phyloP scores from a whole-genome alignment of 73 alveolate genomes.

The Paramecium primaurelia region DNA sequence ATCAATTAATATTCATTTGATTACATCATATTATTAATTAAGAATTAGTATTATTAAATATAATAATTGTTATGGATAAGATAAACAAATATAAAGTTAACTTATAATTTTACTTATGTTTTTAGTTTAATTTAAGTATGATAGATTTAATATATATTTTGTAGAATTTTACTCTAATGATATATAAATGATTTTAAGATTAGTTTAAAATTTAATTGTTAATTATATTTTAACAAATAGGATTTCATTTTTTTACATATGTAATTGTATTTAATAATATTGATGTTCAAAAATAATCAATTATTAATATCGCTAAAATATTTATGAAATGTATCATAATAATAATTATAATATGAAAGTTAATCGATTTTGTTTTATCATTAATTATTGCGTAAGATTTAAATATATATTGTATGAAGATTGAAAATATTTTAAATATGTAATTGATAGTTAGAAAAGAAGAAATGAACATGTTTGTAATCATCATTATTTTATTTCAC shows the following conservation, averaged over 20 bases:
- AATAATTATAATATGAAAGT: not conserved
- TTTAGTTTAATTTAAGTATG: too few species aligned
- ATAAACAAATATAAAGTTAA: too few species aligned
- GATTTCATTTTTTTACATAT: not conserved
- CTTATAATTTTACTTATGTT: too few species aligned
- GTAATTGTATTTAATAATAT: not conserved
- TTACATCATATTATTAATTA: too few species aligned
- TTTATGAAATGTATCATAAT: not conserved
- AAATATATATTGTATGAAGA: not conserved
- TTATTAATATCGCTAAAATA: not conserved
- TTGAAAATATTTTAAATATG: not conserved
- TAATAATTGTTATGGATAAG: too few species aligned
- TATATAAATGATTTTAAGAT: not conserved
- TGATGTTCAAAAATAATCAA: not conserved
- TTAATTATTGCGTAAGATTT: not conserved
- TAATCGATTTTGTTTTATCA: not conserved
- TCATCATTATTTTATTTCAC: not conserved
- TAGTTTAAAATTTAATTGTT: not conserved
- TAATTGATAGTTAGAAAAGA: not conserved
- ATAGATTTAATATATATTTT: not conserved
- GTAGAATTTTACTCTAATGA: not conserved
- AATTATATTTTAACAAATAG: not conserved
- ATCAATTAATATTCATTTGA: too few species aligned
- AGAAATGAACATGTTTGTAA: not conserved
- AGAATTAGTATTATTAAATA: too few species aligned